Percentiles rank a stretch among this genome's conserved stretches.
These are phyloP conservation scores for Tolypocladium capitatum DNA, from an alignment of 2,329 filamentous ascomycete species.

Conservation along the genomic window DNA sequence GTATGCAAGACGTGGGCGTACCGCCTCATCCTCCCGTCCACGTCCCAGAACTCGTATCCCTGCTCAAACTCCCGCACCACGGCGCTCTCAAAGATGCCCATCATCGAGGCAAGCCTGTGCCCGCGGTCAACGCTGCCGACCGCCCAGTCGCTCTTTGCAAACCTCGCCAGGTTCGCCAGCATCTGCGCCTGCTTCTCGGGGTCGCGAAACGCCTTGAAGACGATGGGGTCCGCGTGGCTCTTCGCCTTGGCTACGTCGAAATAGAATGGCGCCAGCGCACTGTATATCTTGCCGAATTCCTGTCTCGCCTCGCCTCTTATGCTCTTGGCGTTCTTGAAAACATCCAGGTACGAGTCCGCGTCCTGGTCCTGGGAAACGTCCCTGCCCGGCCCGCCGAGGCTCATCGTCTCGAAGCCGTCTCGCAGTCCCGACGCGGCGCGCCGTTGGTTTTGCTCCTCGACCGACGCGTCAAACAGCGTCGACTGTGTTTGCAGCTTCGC, in stretches of 20 bases:
- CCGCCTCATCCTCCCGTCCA: conserved; percentile 75
- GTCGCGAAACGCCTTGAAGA: conserved; percentile 78
- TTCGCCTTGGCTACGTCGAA: conserved; percentile 60
- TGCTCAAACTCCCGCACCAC: conserved; percentile 87
- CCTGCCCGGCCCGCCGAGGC: conserved; percentile 31
- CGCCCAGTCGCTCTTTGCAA: conserved; percentile 69
- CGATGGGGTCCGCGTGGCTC: conserved; percentile 64
- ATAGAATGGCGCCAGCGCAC: conserved; percentile 80
- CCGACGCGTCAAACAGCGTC: conserved; percentile 61
- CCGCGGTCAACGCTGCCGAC: conserved; percentile 59
- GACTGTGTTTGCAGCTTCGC: conserved; percentile 14
- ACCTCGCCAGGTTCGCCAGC: conserved; percentile 65
- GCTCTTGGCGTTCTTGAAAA: conserved; percentile 60
- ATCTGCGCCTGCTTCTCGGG: conserved; percentile 86
- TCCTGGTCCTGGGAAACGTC: conserved; percentile 46
- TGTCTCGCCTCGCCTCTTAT: conserved; percentile 73
- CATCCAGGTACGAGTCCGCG: conserved; percentile 50
- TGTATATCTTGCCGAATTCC: conserved; percentile 84
- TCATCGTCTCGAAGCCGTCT: conserved; percentile 73
- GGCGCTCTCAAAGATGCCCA: conserved; percentile 76
- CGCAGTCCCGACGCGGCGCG: conserved; percentile 18
- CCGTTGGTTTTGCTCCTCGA: conserved; percentile 48
- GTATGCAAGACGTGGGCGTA: conserved; percentile 77
- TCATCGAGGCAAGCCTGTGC: conserved; percentile 60
- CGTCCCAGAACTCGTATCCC: conserved; percentile 78